Base-by-base conservation (phyloP, 176 grass and related monocot species). In the Puya raimondii region DNA sequence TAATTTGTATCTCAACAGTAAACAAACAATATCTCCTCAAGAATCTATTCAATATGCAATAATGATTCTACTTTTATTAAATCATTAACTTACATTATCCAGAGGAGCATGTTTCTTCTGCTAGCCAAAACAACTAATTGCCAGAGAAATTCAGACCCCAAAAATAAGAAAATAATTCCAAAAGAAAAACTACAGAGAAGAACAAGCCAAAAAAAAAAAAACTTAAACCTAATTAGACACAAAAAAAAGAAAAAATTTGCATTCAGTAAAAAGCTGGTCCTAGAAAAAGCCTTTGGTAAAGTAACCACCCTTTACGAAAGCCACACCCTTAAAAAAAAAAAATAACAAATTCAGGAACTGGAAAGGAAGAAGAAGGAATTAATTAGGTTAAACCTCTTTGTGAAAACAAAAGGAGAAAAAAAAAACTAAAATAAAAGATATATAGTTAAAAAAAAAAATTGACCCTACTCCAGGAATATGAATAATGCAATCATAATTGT, bases 71-170 rank as follows among this genome's bases (percentile, higher is more conserved):
- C 56, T 61, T 18, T 61, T 20, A 61, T 61, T 20, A 61, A 20
- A 61, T 61, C 56, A 61, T 61, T 61, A 61, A 16, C 56, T 61
- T n/a, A 61, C 56, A 18, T 18, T 22, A 18, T 22, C 56, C 17
- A 61, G 56, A 61, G 56, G n/a, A 21, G 7, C 56, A 18, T 20
- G 21, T 18, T 20, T 61, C n/a, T 61, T 61, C 20, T 17, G 54
- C 20, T 59, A 59, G 54, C 54, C 54, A 59, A 59, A 59, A 9
- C n/a, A 61, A 61, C 21, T 61, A 61, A 61, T 61, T 61, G 16
- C 21, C 56, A 15, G 14, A 22, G 15, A 61, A 61, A 61, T 61
- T 61, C 33, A 42, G 33, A 42, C 33, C 33, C 33, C 33, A 42
- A 42, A 42, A 42, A 42, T 42, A 42, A 42, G 33, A 42, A 42